These are phyloP conservation scores for Gymnopilus dilepis DNA, from an alignment of 768 basidiomycete genomes.

Conservation along the genomic window DNA sequence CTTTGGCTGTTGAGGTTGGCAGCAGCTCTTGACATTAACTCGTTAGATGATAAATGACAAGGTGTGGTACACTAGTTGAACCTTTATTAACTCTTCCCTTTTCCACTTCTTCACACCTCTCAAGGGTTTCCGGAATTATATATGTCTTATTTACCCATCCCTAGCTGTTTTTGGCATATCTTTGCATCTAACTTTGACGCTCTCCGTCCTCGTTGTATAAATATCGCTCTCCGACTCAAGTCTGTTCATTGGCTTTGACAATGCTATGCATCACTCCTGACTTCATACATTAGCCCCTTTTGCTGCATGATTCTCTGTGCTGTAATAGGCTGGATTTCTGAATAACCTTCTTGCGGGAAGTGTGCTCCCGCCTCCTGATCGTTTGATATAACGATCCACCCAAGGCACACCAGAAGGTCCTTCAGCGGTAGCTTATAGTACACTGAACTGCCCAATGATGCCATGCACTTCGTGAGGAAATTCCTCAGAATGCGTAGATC, in stretches of 20 bases:
- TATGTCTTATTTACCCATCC: not conserved
- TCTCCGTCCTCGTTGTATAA: not conserved
- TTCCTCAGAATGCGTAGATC: too few relatives aligned
- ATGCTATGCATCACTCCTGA: not conserved
- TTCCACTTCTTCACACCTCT: not conserved
- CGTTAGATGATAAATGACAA: not conserved
- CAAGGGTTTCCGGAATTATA: not conserved
- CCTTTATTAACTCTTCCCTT: not conserved
- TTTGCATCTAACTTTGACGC: not conserved
- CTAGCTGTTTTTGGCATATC: conserved; percentile 1
- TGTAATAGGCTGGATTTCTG: too few relatives aligned
- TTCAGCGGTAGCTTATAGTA: too few relatives aligned
- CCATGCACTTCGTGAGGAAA: too few relatives aligned
- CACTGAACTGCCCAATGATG: too few relatives aligned
- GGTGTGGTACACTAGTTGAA: not conserved
- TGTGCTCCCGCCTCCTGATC: too few relatives aligned
- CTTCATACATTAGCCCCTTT: not conserved
- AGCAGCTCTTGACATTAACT: not conserved
- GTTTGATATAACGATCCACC: too few relatives aligned
- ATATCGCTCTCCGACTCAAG: conserved; percentile 1
- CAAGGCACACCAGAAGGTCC: too few relatives aligned
- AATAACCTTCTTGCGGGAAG: too few relatives aligned
- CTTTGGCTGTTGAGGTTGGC: not conserved
- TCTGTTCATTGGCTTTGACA: not conserved
- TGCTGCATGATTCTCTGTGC: not conserved